A percentile compares a stretch with the other conserved stretches of the same genome.
Conservation (phyloP, 208 protist species). For the Acanthamoeba royreba region DNA sequence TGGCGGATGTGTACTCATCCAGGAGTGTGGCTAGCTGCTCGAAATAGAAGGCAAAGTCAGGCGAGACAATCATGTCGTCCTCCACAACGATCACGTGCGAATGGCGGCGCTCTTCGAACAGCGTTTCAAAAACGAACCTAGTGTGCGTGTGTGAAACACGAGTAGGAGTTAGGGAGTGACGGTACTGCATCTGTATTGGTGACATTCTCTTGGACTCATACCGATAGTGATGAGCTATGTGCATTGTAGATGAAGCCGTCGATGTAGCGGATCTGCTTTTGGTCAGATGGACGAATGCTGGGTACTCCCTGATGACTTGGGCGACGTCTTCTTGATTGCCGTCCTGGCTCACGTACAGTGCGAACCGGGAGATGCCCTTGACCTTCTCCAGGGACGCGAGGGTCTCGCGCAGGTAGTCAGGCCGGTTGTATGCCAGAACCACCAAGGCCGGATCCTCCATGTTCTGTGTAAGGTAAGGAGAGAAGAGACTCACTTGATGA, state of each 20-base stretch:
- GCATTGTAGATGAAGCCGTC: background rate
- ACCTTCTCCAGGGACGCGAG: background rate
- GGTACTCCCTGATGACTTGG: background rate
- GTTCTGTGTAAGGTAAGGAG: too few relatives aligned
- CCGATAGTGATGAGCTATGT: constrained; percentile 6
- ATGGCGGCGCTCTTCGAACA: background rate
- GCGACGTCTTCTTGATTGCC: background rate
- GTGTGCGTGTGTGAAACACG: background rate
- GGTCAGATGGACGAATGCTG: background rate
- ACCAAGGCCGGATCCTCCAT: constrained; percentile 27
- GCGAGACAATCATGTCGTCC: constrained; percentile 68
- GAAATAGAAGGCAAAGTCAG: constrained; percentile 75
- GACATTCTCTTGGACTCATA: too few relatives aligned
- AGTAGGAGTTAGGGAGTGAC: too few relatives aligned
- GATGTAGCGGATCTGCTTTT: too few relatives aligned
- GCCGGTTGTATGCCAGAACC: constrained; percentile 31
- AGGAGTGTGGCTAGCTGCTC: background rate
- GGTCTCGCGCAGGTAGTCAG: background rate
- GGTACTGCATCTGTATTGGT: too few relatives aligned
- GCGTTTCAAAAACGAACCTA: background rate
- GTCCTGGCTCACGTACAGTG: constrained; percentile 27
- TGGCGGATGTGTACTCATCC: background rate
- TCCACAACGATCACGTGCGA: constrained; percentile 66
- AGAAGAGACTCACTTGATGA: too few relatives aligned
- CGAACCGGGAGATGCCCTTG: background rate